Evolutionary conservation across 495 filamentous ascomycete species (phyloP), one percentile per base, ranked within the genome.

Genomic region (Saxophila tyrrhenica): DNA sequence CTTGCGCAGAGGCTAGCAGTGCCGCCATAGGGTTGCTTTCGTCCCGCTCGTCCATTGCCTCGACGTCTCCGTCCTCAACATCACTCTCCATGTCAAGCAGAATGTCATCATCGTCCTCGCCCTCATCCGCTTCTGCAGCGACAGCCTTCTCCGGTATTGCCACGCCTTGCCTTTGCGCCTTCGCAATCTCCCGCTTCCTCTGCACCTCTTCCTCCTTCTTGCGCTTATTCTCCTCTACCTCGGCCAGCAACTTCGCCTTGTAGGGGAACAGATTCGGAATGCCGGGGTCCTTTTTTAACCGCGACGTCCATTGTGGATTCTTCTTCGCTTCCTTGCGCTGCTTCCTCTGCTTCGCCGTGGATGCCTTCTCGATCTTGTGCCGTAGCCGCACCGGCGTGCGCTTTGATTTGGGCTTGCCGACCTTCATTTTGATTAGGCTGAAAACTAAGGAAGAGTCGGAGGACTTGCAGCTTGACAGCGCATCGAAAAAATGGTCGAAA

Each of bases 231-330:
- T 95, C 87, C 72, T 98, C 94, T 61, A 98, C 94, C 68, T 98
- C 87, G 24, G 87, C 79, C 42, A 98, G 76, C 19, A 98, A 78
- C 73, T 85, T 87, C 64, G 96, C 94, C 72, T 98, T 98, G 78
- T 90, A 95, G 13, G 92, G 92, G 72, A 95, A 98, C 23, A 95
- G 77, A 65, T 95, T 98, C 48, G 92, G 92, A 50, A 98, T 96
- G 54, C 91, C 91, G 38, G 89, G 89, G 67, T 95, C 91, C 71
- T 97, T 97, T 80, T 94, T 96, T 54, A 94, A 67, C 67, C 86
- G 84, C 59, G 86, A 91, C 55, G 82, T 79, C 84, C 91, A 95
- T 84, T 95, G 79, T 19, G 94, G 94, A 69, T 96, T 94, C 81
- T 89, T 86, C 73, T 95, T 97, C 22, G 85, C 89, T 45, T 79